phyloP scores from a whole-genome alignment of 169 alveolate genomes.

The Plasmodium billcollinsi region DNA sequence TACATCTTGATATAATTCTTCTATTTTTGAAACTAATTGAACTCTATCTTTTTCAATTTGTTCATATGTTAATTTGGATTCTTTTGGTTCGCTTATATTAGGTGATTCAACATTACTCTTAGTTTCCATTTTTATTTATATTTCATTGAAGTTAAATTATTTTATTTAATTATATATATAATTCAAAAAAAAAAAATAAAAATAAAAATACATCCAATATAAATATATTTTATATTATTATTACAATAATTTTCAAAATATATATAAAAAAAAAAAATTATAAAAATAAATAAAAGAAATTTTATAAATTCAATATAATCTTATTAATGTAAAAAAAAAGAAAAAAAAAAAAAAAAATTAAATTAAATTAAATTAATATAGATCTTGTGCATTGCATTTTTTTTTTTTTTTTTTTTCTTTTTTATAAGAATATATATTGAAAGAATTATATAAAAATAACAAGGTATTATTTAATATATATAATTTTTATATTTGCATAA shows the following conservation, averaged over 20 bases:
- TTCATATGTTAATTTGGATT: constrained; percentile 57
- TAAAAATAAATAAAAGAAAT: background rate
- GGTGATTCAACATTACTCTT: constrained; percentile 11
- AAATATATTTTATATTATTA: background rate
- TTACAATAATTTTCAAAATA: background rate
- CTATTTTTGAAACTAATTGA: constrained; percentile 80
- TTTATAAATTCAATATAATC: background rate
- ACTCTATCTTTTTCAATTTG: constrained; percentile 83
- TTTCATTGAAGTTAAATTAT: constrained; percentile 22
- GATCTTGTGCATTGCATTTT: too few species aligned
- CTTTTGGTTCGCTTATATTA: constrained; percentile 11
- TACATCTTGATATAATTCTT: constrained; percentile 89
- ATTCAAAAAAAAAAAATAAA: background rate
- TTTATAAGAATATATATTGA: too few species aligned
- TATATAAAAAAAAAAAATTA: constrained; percentile 2
- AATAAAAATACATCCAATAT: background rate
- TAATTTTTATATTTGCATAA: too few species aligned
- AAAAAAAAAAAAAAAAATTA: background rate
- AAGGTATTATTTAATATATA: too few species aligned
- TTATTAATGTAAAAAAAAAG: background rate
- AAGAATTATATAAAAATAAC: too few species aligned
- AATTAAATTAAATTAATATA: too few species aligned
- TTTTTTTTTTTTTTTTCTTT: too few species aligned
- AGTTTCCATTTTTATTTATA: constrained; percentile 43
- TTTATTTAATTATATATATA: constrained; percentile 1